These are phyloP conservation scores for Cyberlindnera xylosilytica DNA, from an alignment of 805 yeast genomes.

Conservation along the genomic window DNA sequence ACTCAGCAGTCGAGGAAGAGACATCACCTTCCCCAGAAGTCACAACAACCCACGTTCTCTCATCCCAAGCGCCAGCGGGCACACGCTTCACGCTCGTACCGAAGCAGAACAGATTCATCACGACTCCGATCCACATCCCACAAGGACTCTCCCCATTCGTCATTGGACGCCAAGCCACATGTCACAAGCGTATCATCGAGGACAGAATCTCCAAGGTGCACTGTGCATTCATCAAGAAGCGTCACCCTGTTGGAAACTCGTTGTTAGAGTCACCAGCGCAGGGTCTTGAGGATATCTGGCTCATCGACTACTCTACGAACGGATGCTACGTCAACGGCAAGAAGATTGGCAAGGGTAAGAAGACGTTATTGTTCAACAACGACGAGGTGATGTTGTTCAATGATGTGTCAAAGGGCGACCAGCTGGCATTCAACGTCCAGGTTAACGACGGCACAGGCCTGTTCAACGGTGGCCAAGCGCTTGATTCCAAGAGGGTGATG, in stretches of 20 bases:
- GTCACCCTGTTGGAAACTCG: constrained; percentile 57
- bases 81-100: constrained; percentile 63
- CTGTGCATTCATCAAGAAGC: constrained; percentile 61
- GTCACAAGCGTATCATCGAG: constrained; percentile 63
- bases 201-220: constrained; percentile 82
- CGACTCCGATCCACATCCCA: constrained; percentile 51
- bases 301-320: constrained; percentile 76
- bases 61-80: constrained; percentile 44
- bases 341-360: constrained; percentile 58
- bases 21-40: not conserved
- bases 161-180: constrained; percentile 68
- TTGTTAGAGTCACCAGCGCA: constrained; percentile 71
- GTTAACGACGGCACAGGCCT: constrained; percentile 63
- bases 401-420: constrained; percentile 52
- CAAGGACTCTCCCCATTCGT: constrained; percentile 66
- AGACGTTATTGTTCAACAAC: constrained; percentile 57
- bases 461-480: constrained; percentile 45
- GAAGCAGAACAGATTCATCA: constrained; percentile 41
- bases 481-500: constrained; percentile 1
- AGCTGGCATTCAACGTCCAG: constrained; percentile 49
- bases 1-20: not conserved
- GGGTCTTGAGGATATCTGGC: constrained; percentile 73
- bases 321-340: constrained; percentile 68
- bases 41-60: not conserved
- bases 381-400: constrained; percentile 65